Base-by-base conservation (phyloP, 352 stramenopile species). In the Pythium dissimile region DNA sequence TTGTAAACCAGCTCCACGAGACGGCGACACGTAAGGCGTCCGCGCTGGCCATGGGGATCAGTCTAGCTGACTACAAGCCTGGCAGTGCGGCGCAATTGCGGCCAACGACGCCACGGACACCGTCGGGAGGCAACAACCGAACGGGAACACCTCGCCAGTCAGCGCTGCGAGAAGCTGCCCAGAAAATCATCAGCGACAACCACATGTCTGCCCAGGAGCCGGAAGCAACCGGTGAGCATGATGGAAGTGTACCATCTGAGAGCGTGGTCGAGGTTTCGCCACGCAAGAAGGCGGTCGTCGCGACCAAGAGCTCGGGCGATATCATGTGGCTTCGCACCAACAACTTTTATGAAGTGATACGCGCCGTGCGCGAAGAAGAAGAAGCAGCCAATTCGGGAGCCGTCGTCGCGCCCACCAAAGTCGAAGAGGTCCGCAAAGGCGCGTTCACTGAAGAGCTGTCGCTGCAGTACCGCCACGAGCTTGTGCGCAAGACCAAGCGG, bases 401-500 rank as follows among this genome's bases (percentile, higher is more conserved):
- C 3, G 32, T 18, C 1, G 9, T 50, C 0, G 38, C 32, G 11
- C 28, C 55, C 2, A 38, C 47, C 16, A 64, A 64, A 21, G 15
- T 64, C 10, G 55, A 64, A 50, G 75, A 85, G 6, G 66, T 86
- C 6, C 69, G 80, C 0, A 84, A 80, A 54, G 68, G 75, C 20
- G 60, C 65, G 0, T 88, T 88, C 39, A 68, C 73, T 0, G 77
- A 86, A n/a, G 67, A 59, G 0, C 28, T 90, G 3, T 72, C 68
- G 26, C 53, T 54, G 16, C 53, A 80, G 46, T 92, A 89, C 64
- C 76, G 72, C 16, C 67, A 81, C 34, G 67, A 77, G 32, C 74
- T 92, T 48, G 57, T 90, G n/a, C 59, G 68, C 16, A 83, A 80
- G 27, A 62, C 72, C 4, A 87, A 88, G 44, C 64, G 69, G 0